Base-by-base conservation (phyloP, 306 rosid species). In the Fragaria ananassa region DNA sequence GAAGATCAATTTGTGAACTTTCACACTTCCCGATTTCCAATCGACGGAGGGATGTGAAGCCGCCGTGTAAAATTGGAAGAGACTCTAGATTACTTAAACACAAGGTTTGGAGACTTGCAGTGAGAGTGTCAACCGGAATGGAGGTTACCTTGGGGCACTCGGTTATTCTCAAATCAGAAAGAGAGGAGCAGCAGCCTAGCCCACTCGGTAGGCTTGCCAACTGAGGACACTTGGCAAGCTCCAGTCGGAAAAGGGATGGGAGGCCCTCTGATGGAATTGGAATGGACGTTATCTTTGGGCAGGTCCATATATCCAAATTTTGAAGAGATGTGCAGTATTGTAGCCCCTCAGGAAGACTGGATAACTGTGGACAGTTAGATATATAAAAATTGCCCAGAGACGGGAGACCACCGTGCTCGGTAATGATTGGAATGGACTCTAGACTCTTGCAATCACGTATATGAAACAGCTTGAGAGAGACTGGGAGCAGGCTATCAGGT, bases 301-400 rank as follows among this genome's bases (percentile, higher is more conserved):
- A 66, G 0, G 9, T 0, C 2, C 3, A 0, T 39, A 37, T n/a
- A n/a, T n/a, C n/a, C n/a, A n/a, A n/a, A n/a, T n/a, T n/a, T 10
- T 35, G 17, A 65, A 65, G 70, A 37, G 70, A 65, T n/a, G 49
- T n/a, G 27, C 47, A 19, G 68, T 2, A 5, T 8, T 34, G 21
- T 34, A 34, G n/a, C 68, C 68, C 68, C 5, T 34, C 21, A 0
- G 45, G 44, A 15, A 63, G 21, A 17, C 23, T 61, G 8, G 66
- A 61, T 29, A 61, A 61, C 39, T 61, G 7, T 0, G 8, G 6
- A 58, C 64, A 58, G 0, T 29, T 2, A 29, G 3, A 29, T 29
- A 29, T 29, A 29, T 0, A 2, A 29, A 29, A 29, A 2, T 29
- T 2, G 34, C 34, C 2, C 34, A 29, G 34, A 35, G 45, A 63